Evolutionary conservation across 148 eudicot species (phyloP), one percentile per base, ranked within the genome.

Genomic region (Gaultheria prostrata): DNA sequence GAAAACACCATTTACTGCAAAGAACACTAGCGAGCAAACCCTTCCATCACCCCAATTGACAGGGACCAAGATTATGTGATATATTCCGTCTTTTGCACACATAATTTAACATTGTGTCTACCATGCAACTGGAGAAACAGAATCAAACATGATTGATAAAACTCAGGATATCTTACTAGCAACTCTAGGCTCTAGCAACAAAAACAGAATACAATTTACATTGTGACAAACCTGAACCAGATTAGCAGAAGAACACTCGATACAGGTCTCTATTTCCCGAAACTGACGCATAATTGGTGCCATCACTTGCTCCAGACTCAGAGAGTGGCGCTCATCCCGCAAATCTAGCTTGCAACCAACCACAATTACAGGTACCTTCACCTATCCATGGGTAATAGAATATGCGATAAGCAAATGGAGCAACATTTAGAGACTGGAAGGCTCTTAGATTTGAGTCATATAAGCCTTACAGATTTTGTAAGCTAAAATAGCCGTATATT

Each of bases 291-390:
- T 92, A 11, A 90, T 86, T n/a, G 93, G 93, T 49, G 91, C 78
- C 92, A 92, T 89, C 81, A 78, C 85, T 76, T 87, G 90, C 86
- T 89, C 91, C 39, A 89, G 79, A 77, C 87, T 89, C 77, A 78
- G 74, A 17, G 80, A 82, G 61, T 82, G 83, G 30, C 87, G 81
- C 69, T 85, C 91, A 75, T 89, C 87, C 71, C 87, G 85, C 86
- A 88, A 86, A 88, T 92, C 94, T 72, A 90, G 82, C 86, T 90
- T 92, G 86, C 94, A 92, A 56, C 94, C 94, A 87, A 88, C 90
- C 54, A 90, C 88, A 53, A 92, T 84, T 56, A 92, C 92, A 21
- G 93, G 94, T 21, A 86, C 90, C 86, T 83, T 89, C 61, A 92
- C 87, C 94, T 92, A 71, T 75, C 26, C 46, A 82, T 48, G 46